Conservation (phyloP, 805 yeast species). For the Candida hungchunana region DNA sequence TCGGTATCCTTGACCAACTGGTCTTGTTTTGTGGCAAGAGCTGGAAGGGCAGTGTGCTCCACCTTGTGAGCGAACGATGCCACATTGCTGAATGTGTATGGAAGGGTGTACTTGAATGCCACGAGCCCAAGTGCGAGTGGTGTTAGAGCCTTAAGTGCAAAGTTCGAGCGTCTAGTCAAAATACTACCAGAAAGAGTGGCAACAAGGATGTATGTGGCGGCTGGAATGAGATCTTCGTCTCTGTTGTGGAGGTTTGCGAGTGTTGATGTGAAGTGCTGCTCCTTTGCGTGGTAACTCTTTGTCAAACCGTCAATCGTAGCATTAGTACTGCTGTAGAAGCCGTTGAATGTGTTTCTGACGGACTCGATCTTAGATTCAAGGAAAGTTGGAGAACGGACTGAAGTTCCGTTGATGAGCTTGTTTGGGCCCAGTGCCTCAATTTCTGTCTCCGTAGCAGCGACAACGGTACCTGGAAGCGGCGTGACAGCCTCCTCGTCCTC, state of each 20-base stretch:
- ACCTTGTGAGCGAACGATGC: slow-evolving; percentile 51
- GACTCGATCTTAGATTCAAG: slow-evolving; percentile 45
- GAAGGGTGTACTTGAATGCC: slow-evolving; percentile 68
- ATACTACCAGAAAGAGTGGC: slow-evolving; percentile 73
- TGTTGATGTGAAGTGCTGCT: slow-evolving; percentile 59
- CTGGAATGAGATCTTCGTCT: slow-evolving; percentile 69
- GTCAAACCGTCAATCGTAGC: slow-evolving; percentile 43
- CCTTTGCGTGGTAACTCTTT: slow-evolving; percentile 49
- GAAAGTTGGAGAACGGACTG: slow-evolving; percentile 46
- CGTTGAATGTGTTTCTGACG: slow-evolving; percentile 39
- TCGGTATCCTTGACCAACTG: slow-evolving; percentile 42
- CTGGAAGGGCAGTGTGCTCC: slow-evolving; percentile 59
- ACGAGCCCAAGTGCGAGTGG: slow-evolving; percentile 60
- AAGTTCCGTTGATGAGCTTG: slow-evolving; percentile 49
- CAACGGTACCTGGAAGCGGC: slow-evolving; percentile 48
- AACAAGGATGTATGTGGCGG: slow-evolving; percentile 59
- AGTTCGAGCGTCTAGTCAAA: slow-evolving; percentile 61
- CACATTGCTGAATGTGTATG: slow-evolving; percentile 65
- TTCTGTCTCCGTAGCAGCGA: slow-evolving; percentile 40
- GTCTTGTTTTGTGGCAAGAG: slow-evolving; percentile 59
- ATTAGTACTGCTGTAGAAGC: slow-evolving; percentile 26
- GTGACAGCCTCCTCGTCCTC: slow-evolving; percentile 43
- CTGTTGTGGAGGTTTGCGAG: slow-evolving; percentile 59
- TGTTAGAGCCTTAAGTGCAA: slow-evolving; percentile 46
- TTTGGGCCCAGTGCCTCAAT: slow-evolving; percentile 42